These are phyloP conservation scores for Aspergillus mulundensis DNA, from an alignment of 495 filamentous ascomycete species.

Conservation along the genomic window DNA sequence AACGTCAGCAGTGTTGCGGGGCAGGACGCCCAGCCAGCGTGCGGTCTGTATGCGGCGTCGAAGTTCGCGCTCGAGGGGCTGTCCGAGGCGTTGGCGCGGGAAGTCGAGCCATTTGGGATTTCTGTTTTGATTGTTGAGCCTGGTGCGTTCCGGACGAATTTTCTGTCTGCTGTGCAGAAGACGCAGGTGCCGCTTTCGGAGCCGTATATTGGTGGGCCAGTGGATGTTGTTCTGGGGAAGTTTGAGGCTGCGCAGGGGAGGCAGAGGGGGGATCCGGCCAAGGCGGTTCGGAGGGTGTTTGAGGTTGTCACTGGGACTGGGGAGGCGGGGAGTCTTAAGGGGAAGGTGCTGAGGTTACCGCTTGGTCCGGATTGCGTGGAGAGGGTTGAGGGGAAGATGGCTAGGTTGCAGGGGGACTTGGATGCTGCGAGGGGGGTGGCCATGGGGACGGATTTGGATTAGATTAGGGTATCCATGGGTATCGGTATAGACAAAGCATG, in stretches of 20 bases:
- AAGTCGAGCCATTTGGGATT: slow-evolving; percentile 1
- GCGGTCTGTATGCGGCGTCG: slow-evolving; percentile 46
- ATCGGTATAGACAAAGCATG: too few species aligned
- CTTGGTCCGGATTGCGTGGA: slow-evolving; percentile 20
- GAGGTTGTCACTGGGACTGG: slow-evolving; percentile 42
- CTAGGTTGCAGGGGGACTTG: slow-evolving; percentile 8
- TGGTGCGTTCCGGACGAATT: slow-evolving; percentile 13
- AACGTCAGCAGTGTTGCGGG: slow-evolving; percentile 47
- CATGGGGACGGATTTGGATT: slow-evolving; percentile 19
- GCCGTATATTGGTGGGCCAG: slow-evolving; percentile 9
- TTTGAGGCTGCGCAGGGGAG: slow-evolving; percentile 7
- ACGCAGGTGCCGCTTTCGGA: slow-evolving; percentile 3
- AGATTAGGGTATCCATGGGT: too few species aligned
- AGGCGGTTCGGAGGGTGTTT: slow-evolving; percentile 41
- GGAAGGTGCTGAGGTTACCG: slow-evolving; percentile 18
- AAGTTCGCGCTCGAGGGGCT: slow-evolving; percentile 51
- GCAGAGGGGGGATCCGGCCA: slow-evolving; percentile 43
- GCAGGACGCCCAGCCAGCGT: slow-evolving; percentile 34
- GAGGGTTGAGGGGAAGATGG: slow-evolving; percentile 13
- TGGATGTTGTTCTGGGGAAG: slow-evolving; percentile 5
- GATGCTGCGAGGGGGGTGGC: slow-evolving; percentile 12
- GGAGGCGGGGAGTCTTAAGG: slow-evolving; percentile 20
- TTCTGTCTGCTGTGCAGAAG: slow-evolving; percentile 8
- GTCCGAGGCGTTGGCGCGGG: slow-evolving; percentile 1
- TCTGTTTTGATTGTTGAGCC: slow-evolving; percentile 3